phyloP scores from a whole-genome alignment of 2,329 filamentous ascomycete genomes.

The Venturia aucupariae region DNA sequence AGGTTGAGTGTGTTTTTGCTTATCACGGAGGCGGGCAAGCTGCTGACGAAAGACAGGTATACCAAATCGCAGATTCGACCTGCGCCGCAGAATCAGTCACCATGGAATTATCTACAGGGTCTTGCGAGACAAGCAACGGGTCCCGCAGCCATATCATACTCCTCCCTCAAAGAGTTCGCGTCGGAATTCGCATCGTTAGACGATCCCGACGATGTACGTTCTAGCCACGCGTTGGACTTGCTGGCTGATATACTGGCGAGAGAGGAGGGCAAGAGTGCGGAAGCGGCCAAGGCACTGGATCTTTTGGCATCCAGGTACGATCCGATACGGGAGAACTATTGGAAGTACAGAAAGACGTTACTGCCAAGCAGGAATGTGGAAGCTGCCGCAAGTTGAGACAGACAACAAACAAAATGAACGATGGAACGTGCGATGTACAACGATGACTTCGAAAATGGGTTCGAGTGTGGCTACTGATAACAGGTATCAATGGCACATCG shows the following conservation, averaged over 20 bases:
- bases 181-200: conserved; percentile 43
- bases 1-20: conserved; percentile 51
- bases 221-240: conserved; percentile 58
- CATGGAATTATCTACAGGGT: conserved; percentile 86
- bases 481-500: too few species aligned
- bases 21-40: not conserved
- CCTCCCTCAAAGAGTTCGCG: conserved; percentile 44
- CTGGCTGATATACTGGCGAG: conserved; percentile 57
- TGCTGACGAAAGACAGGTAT: conserved; percentile 28
- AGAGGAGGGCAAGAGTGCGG: conserved; percentile 44
- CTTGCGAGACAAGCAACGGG: conserved; percentile 56
- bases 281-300: conserved; percentile 60
- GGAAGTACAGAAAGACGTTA: conserved; percentile 62
- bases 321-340: conserved; percentile 83
- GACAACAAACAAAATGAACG: not conserved
- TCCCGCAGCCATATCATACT: conserved; percentile 28
- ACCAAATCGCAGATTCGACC: conserved; percentile 62
- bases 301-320: conserved; percentile 80
- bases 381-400: not conserved
- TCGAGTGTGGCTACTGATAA: not conserved
- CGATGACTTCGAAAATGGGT: not conserved
- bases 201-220: conserved; percentile 44
- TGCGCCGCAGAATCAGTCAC: conserved; percentile 86
- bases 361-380: conserved; percentile 22
- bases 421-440: not conserved